Conservation (phyloP, 768 basidiomycete genomes). For the Strobilomyces dryophilus region DNA sequence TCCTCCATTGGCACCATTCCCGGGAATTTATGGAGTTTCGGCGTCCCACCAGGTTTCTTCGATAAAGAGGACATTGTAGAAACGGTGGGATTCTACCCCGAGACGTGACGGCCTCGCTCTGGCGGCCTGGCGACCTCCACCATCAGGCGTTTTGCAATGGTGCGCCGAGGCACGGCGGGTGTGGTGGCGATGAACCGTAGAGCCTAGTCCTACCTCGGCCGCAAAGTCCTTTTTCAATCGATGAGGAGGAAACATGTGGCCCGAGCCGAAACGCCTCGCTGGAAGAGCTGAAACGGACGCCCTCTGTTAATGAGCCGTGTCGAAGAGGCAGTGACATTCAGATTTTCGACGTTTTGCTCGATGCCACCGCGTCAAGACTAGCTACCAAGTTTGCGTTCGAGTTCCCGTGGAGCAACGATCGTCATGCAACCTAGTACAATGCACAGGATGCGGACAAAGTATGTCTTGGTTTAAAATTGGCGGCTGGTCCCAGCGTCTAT, state of each 20-base stretch:
- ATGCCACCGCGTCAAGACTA: conserved; percentile 2
- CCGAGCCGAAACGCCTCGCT: background rate
- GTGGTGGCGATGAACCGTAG: background rate
- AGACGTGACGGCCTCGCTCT: background rate
- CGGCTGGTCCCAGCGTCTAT: conserved; percentile 1
- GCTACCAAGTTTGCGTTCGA: conserved; percentile 2
- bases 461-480: background rate
- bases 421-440: background rate
- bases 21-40: background rate
- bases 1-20: conserved; percentile 16
- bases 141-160: background rate
- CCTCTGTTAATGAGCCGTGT: background rate
- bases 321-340: too few species aligned
- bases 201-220: background rate
- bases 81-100: background rate
- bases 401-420: background rate
- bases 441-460: conserved; percentile 13
- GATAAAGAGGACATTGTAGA: conserved; percentile 2
- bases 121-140: background rate
- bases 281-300: conserved; percentile 4
- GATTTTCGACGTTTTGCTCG: background rate
- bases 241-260: background rate
- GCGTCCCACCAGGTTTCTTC: background rate
- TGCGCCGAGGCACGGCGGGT: background rate
- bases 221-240: background rate